Evolutionary conservation across 2,329 filamentous ascomycete species (phyloP).

Genomic region (Aciculosporium take): DNA sequence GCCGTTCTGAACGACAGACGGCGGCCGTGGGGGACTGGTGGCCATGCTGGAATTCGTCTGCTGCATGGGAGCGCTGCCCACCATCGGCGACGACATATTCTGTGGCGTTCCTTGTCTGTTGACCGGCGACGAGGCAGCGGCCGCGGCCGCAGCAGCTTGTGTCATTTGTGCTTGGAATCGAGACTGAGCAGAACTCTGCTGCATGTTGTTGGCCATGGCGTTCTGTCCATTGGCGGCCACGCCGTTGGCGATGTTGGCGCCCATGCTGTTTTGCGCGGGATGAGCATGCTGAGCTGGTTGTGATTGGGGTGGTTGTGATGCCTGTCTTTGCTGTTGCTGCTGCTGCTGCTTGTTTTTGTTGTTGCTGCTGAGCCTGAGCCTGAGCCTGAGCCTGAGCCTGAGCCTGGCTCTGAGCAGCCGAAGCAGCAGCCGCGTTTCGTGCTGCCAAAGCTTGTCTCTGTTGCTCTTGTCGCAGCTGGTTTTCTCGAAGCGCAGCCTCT

Average conservation of each 20-base stretch:
- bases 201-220: slow-evolving; percentile 25
- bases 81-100: slow-evolving; percentile 51
- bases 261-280: slow-evolving; percentile 22
- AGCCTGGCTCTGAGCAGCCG: slow-evolving; percentile 15
- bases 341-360: neutral
- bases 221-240: slow-evolving; percentile 16
- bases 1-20: slow-evolving; percentile 48
- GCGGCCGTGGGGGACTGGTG: slow-evolving; percentile 50
- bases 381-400: slow-evolving; percentile 8
- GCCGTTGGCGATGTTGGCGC: slow-evolving; percentile 26
- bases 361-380: slow-evolving; percentile 3
- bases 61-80: slow-evolving; percentile 49
- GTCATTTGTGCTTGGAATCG: slow-evolving; percentile 42
- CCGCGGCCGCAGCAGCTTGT: slow-evolving; percentile 28
- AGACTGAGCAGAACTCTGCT: slow-evolving; percentile 25
- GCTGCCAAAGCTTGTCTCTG: slow-evolving; percentile 21
- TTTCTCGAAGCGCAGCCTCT: slow-evolving; percentile 21
- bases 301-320: slow-evolving; percentile 4
- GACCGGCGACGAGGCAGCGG: slow-evolving; percentile 52
- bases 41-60: slow-evolving; percentile 53
- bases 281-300: slow-evolving; percentile 21
- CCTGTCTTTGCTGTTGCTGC: slow-evolving; percentile 1
- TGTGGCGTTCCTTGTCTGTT: slow-evolving; percentile 49
- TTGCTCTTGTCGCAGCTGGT: slow-evolving; percentile 23
- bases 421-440: slow-evolving; percentile 11